Percentiles rank a stretch among this genome's conserved stretches.
These are phyloP conservation scores for Huntiella savannae DNA, from an alignment of 2,329 filamentous ascomycete genomes.

Conservation along the genomic window DNA sequence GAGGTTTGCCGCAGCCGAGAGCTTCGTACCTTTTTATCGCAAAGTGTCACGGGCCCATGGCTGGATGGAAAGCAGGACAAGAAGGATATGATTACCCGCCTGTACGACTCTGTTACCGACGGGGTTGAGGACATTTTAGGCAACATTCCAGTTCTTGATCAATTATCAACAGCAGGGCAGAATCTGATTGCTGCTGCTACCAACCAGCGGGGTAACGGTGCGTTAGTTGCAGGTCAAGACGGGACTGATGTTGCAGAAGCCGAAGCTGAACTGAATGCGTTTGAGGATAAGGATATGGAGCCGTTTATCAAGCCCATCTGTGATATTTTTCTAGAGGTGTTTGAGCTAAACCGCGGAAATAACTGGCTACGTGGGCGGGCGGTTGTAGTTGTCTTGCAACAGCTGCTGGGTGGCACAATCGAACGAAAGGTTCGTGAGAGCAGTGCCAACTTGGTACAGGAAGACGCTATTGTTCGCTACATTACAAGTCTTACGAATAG, in stretches of 20 bases:
- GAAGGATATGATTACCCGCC: slow-evolving; percentile 75
- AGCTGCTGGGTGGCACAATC: slow-evolving; percentile 86
- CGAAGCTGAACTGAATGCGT: slow-evolving; percentile 83
- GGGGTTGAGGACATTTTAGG: slow-evolving; percentile 96
- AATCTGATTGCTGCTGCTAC: slow-evolving; percentile 67
- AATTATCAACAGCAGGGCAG: slow-evolving; percentile 80
- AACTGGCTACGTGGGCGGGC: slow-evolving; percentile 94
- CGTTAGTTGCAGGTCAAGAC: slow-evolving; percentile 32
- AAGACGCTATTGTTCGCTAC: slow-evolving; percentile 62
- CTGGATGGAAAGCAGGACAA: slow-evolving; percentile 34
- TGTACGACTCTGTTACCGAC: slow-evolving; percentile 93
- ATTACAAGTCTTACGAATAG: slow-evolving; percentile 52
- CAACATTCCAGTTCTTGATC: slow-evolving; percentile 87
- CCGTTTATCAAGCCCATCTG: slow-evolving; percentile 98
- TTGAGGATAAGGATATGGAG: slow-evolving; percentile 73
- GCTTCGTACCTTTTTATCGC: slow-evolving; percentile 77
- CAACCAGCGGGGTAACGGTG: slow-evolving; percentile 36
- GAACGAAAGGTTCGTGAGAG: slow-evolving; percentile 87
- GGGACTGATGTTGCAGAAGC: slow-evolving; percentile 48
- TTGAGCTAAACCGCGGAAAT: slow-evolving; percentile 84
- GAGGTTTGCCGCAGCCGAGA: slow-evolving; percentile 91
- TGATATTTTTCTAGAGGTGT: slow-evolving; percentile 89
- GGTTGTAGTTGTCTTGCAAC: slow-evolving; percentile 89
- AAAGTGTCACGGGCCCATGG: slow-evolving; percentile 50
- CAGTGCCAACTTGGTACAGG: slow-evolving; percentile 52